These are phyloP conservation scores for Colletotrichum australisinense DNA, from an alignment of 2,329 filamentous ascomycete species.

Conservation along the genomic window DNA sequence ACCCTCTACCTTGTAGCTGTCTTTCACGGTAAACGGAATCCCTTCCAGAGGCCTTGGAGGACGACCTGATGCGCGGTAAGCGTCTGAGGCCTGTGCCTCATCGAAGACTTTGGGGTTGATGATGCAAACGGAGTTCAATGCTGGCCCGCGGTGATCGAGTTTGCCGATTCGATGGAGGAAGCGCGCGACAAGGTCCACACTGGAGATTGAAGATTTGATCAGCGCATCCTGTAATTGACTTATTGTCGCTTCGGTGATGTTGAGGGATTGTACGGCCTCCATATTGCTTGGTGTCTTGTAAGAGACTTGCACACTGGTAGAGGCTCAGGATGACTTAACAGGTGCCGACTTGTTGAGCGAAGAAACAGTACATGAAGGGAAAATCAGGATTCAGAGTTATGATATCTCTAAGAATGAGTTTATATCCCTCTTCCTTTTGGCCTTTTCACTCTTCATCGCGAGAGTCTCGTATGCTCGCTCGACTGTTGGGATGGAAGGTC, in stretches of 20 bases:
- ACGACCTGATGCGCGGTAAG: slow-evolving; percentile 37
- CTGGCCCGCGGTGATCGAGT: slow-evolving; percentile 40
- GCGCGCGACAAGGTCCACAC: slow-evolving; percentile 42
- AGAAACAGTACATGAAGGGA: not conserved
- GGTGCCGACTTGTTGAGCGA: not conserved
- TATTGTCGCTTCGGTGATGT: slow-evolving; percentile 42
- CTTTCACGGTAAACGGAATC: slow-evolving; percentile 69
- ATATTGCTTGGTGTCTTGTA: not conserved
- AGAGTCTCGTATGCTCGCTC: not conserved
- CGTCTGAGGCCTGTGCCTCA: slow-evolving; percentile 44
- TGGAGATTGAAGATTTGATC: slow-evolving; percentile 32
- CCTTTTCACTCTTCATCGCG: not conserved
- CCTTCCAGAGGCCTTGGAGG: slow-evolving; percentile 56
- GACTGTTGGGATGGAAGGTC: slow-evolving; percentile 2
- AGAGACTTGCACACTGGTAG: not conserved
- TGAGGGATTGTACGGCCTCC: not conserved
- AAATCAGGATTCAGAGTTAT: not conserved
- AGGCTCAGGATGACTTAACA: not conserved
- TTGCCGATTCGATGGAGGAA: slow-evolving; percentile 42
- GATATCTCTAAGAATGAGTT: too few relatives aligned
- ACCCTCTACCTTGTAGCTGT: slow-evolving; percentile 64
- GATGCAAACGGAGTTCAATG: slow-evolving; percentile 42
- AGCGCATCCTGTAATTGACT: slow-evolving; percentile 40
- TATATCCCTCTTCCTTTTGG: not conserved
- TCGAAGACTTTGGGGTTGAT: slow-evolving; percentile 42